Percentiles rank a stretch among this genome's conserved stretches.
Conservation (phyloP, 805 yeast genomes). For the Cyberlindnera petersonii region DNA sequence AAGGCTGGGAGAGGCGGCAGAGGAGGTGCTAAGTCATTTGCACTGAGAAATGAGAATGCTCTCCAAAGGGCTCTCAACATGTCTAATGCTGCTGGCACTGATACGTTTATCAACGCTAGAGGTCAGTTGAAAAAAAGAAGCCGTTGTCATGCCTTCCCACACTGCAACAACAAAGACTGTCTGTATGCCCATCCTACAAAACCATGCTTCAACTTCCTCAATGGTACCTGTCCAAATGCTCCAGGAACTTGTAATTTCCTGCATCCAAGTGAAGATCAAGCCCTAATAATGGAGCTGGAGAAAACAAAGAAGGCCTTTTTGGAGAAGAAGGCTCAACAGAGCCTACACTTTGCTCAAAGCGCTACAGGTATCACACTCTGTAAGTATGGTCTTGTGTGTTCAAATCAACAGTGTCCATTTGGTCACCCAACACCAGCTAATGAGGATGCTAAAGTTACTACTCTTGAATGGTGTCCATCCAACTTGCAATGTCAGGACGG, state of each 20-base stretch:
- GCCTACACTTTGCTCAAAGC: conserved; percentile 28
- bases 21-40: conserved; percentile 21
- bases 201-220: conserved; percentile 66
- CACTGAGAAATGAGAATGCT: conserved; percentile 29
- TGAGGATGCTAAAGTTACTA: conserved; percentile 62
- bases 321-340: conserved; percentile 33
- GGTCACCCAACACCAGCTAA: conserved; percentile 92
- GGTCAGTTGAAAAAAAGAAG: conserved; percentile 51
- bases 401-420: conserved; percentile 77
- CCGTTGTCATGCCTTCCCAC: conserved; percentile 69
- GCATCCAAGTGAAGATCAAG: conserved; percentile 84
- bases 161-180: conserved; percentile 67
- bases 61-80: conserved; percentile 38
- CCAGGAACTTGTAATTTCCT: conserved; percentile 80
- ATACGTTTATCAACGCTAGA: conserved; percentile 24
- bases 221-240: conserved; percentile 60
- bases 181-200: conserved; percentile 77
- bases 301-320: conserved; percentile 51
- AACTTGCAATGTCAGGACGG: conserved; percentile 62
- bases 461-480: conserved; percentile 71
- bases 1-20: conserved; percentile 17
- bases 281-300: conserved; percentile 62
- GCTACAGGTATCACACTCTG: conserved; percentile 58
- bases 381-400: conserved; percentile 71
- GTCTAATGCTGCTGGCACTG: conserved; percentile 30